These are phyloP conservation scores for Sapria himalayana DNA, from an alignment of 345 rosid species.

Conservation along the genomic window DNA sequence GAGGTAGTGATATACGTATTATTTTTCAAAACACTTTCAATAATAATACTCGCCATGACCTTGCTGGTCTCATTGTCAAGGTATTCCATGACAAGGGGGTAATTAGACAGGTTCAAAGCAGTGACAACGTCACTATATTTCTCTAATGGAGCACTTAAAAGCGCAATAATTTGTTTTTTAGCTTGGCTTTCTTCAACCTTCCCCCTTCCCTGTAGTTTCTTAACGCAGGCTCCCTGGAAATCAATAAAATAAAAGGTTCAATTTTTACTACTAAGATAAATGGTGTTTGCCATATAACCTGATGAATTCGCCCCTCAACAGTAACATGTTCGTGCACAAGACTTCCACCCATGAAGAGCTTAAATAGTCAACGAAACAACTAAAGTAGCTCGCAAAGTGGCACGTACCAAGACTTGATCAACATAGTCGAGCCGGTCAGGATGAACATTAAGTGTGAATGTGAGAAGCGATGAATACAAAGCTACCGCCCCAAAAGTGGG, in stretches of 20 bases:
- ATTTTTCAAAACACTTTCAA: conserved; percentile 93
- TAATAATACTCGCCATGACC: conserved; percentile 80
- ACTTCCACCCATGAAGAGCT: neutral
- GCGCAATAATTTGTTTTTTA: conserved; percentile 80
- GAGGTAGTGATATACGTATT: conserved; percentile 53
- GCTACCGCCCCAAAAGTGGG: conserved; percentile 82
- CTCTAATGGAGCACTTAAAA: conserved; percentile 92
- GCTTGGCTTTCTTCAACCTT: conserved; percentile 70
- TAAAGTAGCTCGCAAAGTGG: conserved; percentile 5
- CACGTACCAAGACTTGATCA: conserved; percentile 89
- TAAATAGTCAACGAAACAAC: conserved; percentile 3
- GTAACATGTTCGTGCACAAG: conserved; percentile 3
- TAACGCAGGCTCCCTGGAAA: conserved; percentile 82
- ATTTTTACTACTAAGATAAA: too few relatives aligned
- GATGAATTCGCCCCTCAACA: too few relatives aligned
- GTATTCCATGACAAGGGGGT: conserved; percentile 70
- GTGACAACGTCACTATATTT: conserved; percentile 85
- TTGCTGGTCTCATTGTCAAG: conserved; percentile 80
- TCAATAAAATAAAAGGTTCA: neutral
- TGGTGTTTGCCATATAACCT: too few relatives aligned
- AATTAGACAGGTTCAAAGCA: conserved; percentile 74
- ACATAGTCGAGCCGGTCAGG: conserved; percentile 99
- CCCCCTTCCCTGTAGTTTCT: conserved; percentile 52
- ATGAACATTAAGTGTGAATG: conserved; percentile 92
- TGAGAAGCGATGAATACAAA: conserved; percentile 88